Evolutionary conservation across 2,329 filamentous ascomycete species (phyloP).

Genomic region (Fusarium nisikadoi): DNA sequence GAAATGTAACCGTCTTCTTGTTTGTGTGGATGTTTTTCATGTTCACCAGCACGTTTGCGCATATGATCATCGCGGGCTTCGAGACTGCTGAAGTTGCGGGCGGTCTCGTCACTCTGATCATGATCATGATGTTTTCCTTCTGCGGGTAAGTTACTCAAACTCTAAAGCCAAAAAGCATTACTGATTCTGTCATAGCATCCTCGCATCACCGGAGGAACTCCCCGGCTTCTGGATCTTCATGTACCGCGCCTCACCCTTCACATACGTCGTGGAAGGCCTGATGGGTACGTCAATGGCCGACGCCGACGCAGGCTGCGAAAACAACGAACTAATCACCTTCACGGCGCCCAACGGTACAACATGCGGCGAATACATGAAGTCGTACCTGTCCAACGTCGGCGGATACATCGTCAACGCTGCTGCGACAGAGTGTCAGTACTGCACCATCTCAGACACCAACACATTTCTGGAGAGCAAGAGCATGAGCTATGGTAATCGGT

Average conservation of each 20-base stretch:
- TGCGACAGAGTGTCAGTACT: slow-evolving; percentile 57
- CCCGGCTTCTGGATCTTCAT: slow-evolving; percentile 82
- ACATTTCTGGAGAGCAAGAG: slow-evolving; percentile 53
- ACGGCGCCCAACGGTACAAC: slow-evolving; percentile 63
- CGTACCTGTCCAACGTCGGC: slow-evolving; percentile 57
- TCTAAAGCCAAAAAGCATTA: no score
- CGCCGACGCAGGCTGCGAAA: slow-evolving; percentile 67
- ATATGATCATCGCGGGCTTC: slow-evolving; percentile 72
- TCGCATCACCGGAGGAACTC: slow-evolving; percentile 69
- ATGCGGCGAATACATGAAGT: slow-evolving; percentile 65
- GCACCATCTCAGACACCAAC: slow-evolving; percentile 53
- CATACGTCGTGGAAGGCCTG: slow-evolving; percentile 76
- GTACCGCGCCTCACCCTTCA: slow-evolving; percentile 79
- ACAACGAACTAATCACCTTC: slow-evolving; percentile 73
- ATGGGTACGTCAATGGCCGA: slow-evolving; percentile 72
- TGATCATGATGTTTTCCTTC: slow-evolving; percentile 72
- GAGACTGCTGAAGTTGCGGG: slow-evolving; percentile 71
- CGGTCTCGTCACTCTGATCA: slow-evolving; percentile 71
- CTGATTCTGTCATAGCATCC: slow-evolving; percentile 57
- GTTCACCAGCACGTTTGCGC: slow-evolving; percentile 73
- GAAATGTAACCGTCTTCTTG: slow-evolving; percentile 71
- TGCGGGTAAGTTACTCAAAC: slow-evolving; percentile 65
- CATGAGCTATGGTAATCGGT: slow-evolving; percentile 60
- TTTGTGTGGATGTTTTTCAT: slow-evolving; percentile 72
- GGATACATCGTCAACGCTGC: slow-evolving; percentile 55